phyloP scores from a whole-genome alignment of 2,329 filamentous ascomycete species.

The Penicillium sp. region DNA sequence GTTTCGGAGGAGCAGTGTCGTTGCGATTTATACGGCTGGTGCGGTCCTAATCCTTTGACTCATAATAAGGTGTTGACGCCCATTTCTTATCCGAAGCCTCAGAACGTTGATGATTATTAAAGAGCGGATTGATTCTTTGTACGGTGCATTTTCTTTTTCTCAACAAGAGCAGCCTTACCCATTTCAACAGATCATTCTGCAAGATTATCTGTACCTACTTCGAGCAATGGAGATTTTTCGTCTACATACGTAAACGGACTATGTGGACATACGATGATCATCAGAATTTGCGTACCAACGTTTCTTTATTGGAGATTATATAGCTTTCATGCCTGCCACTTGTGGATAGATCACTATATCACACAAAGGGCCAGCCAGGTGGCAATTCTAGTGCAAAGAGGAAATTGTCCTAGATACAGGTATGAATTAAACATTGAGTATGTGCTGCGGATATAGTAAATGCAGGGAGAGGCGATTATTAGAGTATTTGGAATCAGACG shows the following conservation, averaged over 20 bases:
- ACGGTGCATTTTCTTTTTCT: background rate
- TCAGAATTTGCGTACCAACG: background rate
- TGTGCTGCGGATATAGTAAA: background rate
- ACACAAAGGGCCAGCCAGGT: background rate
- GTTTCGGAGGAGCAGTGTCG: constrained; percentile 11
- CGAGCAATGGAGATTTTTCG: background rate
- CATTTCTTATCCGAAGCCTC: background rate
- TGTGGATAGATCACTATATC: background rate
- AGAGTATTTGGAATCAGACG: constrained; percentile 5
- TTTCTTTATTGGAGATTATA: background rate
- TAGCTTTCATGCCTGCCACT: background rate
- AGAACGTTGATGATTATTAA: background rate
- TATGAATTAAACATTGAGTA: constrained; percentile 2
- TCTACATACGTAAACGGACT: background rate
- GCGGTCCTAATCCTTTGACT: constrained; percentile 9
- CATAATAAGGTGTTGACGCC: background rate
- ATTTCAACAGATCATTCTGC: background rate
- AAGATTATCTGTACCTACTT: background rate
- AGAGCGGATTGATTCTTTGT: background rate
- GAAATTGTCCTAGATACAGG: background rate
- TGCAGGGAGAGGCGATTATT: background rate
- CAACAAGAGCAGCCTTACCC: background rate
- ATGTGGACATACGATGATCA: background rate
- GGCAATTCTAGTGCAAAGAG: background rate
- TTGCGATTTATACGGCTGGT: constrained; percentile 17